Base-by-base conservation (phyloP, 2,329 filamentous ascomycete species). In the Exophiala lecanii-corni region DNA sequence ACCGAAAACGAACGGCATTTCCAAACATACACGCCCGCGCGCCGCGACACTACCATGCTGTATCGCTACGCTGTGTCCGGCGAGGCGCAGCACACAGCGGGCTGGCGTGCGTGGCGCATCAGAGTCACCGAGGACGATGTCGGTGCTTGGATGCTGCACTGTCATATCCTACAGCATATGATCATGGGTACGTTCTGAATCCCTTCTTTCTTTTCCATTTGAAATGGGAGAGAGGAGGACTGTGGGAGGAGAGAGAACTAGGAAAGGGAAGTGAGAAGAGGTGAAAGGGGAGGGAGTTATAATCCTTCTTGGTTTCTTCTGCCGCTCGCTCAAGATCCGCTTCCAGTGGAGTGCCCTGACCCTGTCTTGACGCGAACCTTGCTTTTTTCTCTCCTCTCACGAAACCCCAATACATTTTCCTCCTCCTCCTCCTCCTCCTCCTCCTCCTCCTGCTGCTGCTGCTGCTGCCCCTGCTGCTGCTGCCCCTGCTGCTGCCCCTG, bases 41-140 rank as follows among this genome's bases (percentile, higher is more conserved):
- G 55, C 20, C 59, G 73, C 4, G 70, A 73, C 40, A 73, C 69
- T 0, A 79, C 75, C 2, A 70, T 78, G 50, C 62, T 83, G 3
- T 78, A 79, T 50, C 61, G 73, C 2, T 83, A 81, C 50, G 61
- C 59, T 0, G 49, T 59, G 2, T 65, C 64, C 17, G 70, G 67
- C 0, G 50, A 50, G 2, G 57, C 68, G 0, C 61, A 69, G 3
- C 57, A 63, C 4, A 67, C 66, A 2, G 64, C 69, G 0, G 77
- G 79, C 0, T 84, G 79, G 79, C 64, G 79, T 15, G 78, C 70
- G 0, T 82, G 78, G 79, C 65, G 79, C 7, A 59, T 81, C 1
- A 64, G 75, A 3, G 71, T 80, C 0, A 64, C 61, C 6, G 61
- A 72, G 43, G 43, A 45, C 3, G 43, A 55, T 37, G 59, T 72